Base-by-base conservation (phyloP, 2,329 filamentous ascomycete genomes). In the Blumeria hordei region DNA sequence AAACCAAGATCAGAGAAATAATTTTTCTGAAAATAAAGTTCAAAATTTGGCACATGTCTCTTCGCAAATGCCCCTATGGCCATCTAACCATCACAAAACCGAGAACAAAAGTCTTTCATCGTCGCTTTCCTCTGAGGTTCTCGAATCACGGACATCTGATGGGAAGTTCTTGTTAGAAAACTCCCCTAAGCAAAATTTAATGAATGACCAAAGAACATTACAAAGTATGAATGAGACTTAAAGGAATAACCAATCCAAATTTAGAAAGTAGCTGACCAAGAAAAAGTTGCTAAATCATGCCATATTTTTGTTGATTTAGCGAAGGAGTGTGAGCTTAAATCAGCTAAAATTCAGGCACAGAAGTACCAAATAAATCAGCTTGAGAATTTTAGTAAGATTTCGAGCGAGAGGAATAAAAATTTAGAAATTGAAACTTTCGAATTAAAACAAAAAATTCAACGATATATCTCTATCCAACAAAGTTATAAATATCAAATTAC, bases 401-500 rank as follows among this genome's bases (percentile, higher is more conserved):
- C 53, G 1, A 56, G 39, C 21, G 28, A 52, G n/a, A 55, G 36
- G 33, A 45, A 60, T 28, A 50, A 57, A 36, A 14, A 50, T n/a
- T 53, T 59, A 32, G 37, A 59, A 32, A 35, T 35, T 21, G 57
- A 61, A n/a, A 62, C 58, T 54, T 34, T 5, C 45, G 45, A 32
- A 55, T 65, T 55, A 55, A 62, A 36, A 4, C 39, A 57, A 28
- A 59, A 60, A 37, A 44, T 67, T 12, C 56, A 63, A 11, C 60
- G 54, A n/a, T 53, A 65, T 8, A 57, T 57, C 6, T 35, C 59
- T 8, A 59, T 61, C 14, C 64, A 63, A 49, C 37, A 36, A 5
- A 59, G 58, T 10, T 65, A 70, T 35, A 58, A 57, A 4, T 55
- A 62, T 1, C 64, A 67, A n/a, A 63, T 69, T 34, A 63, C 64